Base-by-base conservation (phyloP, 768 basidiomycete species). In the Cantharellus anzutake region DNA sequence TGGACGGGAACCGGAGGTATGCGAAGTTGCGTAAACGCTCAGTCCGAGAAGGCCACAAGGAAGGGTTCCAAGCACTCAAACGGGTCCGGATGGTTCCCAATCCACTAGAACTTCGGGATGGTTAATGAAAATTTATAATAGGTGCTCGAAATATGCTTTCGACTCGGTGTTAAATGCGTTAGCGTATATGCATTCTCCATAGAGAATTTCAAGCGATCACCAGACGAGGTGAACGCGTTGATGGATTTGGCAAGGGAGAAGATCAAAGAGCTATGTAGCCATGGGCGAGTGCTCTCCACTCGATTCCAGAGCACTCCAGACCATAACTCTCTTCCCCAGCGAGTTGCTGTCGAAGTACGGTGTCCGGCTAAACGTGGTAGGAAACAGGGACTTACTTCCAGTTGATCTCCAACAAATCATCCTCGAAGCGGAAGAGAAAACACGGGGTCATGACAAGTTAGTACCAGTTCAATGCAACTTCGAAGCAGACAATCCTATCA, bases 161-260 rank as follows among this genome's bases (percentile, higher is more conserved):
- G 77, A 1, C 76, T 99, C n/a, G 73, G 80, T 7, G 76, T 99
- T 55, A 76, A 73, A 61, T 90, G 85, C 61, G 91, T 98, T 35
- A 83, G 89, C 2, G 87, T 84, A n/a, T 99, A 94, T 66, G 90
- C 91, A n/a, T 99, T 99, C 71, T 80, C 92, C 1, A 91, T 98
- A 62, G 94, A 98, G 66, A 99, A 98, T 72, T 98, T 98, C 73
- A 87, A 87, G 62, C 79, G 96, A 29, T 77, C 84, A 0, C 73
- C 78, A 59, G 83, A 83, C 3, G 96, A 99, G 69, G 90, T 99
- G 1, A 80, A 84, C 35, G 80, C 81, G 2, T 75, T 98, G 65
- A 91, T 99, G 90, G 69, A 73, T n/a, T 70, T 99, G 55, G 85
- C 86, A 0, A 82, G 88, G 68, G 75, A 76, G 14, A 82, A 84